These are phyloP conservation scores for Copromyces sp. DNA, from an alignment of 495 filamentous ascomycete genomes.

Conservation along the genomic window DNA sequence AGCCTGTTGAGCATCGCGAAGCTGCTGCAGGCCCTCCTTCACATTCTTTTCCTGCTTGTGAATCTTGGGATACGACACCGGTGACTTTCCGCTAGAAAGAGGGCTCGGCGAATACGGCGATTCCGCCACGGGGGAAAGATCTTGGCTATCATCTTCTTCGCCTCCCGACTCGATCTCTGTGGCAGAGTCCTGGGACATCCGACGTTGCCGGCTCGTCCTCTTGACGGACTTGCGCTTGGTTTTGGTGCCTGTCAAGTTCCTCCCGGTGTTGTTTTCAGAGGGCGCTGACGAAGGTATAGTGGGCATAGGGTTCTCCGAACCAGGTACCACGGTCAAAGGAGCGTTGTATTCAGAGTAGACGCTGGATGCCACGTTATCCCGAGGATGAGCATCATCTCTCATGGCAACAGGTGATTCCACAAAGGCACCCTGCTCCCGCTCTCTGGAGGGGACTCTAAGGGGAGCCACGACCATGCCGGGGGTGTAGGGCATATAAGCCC, in stretches of 20 bases:
- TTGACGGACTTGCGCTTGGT: conserved; percentile 6
- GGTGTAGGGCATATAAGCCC: conserved; percentile 13
- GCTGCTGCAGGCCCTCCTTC: background rate
- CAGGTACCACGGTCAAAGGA: conserved; percentile 2
- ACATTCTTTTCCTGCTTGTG: conserved; percentile 16
- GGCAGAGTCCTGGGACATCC: conserved; percentile 15
- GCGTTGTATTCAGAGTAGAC: conserved; percentile 7
- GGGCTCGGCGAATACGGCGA: conserved; percentile 21
- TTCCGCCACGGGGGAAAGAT: conserved; percentile 37
- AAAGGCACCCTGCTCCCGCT: conserved; percentile 8
- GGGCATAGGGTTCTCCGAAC: conserved; percentile 7
- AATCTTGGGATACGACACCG: conserved; percentile 36
- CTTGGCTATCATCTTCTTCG: conserved; percentile 15
- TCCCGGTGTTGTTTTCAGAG: background rate
- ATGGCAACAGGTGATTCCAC: conserved; percentile 8
- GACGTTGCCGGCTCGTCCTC: conserved; percentile 2
- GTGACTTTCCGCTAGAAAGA: conserved; percentile 23
- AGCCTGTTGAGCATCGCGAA: background rate
- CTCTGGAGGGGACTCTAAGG: conserved; percentile 12
- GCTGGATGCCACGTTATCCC: conserved; percentile 4
- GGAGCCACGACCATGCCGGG: conserved; percentile 17
- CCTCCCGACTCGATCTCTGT: conserved; percentile 22
- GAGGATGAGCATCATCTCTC: background rate
- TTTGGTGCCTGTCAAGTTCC: conserved; percentile 10
- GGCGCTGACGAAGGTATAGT: background rate